Conservation (phyloP, 176 grass and related monocot species). For the Luzula sylvatica region DNA sequence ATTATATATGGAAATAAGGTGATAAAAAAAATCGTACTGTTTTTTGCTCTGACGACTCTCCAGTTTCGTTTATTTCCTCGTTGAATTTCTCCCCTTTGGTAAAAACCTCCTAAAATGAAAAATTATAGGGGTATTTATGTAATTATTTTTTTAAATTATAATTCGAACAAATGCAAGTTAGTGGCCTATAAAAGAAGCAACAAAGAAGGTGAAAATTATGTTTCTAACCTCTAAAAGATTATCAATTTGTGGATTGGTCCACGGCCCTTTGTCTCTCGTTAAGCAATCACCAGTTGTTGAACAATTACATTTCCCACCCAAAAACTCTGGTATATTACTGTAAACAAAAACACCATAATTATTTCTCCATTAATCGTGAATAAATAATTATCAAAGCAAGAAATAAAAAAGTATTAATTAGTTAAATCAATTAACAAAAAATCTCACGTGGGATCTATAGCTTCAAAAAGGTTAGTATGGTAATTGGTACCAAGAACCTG, state of each 20-base stretch:
- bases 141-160: neutral
- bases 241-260: slow-evolving; percentile 48
- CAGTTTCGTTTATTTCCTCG: slow-evolving; percentile 4
- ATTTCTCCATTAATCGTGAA: slow-evolving; percentile 2
- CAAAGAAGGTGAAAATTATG: slow-evolving; percentile 11
- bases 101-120: slow-evolving; percentile 34
- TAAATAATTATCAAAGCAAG: slow-evolving; percentile 11
- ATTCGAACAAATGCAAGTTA: slow-evolving; percentile 2
- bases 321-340: slow-evolving; percentile 87
- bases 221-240: slow-evolving; percentile 51
- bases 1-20: neutral
- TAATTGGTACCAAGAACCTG: slow-evolving; percentile 79
- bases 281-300: slow-evolving; percentile 61
- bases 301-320: slow-evolving; percentile 79
- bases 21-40: slow-evolving; percentile 6
- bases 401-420: neutral
- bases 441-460: slow-evolving; percentile 71
- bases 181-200: slow-evolving; percentile 17
- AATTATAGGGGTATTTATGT: slow-evolving; percentile 8
- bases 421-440: slow-evolving; percentile 1
- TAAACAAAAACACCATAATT: slow-evolving; percentile 20
- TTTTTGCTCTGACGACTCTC: slow-evolving; percentile 12
- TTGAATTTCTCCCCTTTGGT: slow-evolving; percentile 28
- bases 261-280: slow-evolving; percentile 79
- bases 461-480: slow-evolving; percentile 49